Conservation (phyloP, 768 basidiomycete genomes). For the Leccinum truebloodii region DNA sequence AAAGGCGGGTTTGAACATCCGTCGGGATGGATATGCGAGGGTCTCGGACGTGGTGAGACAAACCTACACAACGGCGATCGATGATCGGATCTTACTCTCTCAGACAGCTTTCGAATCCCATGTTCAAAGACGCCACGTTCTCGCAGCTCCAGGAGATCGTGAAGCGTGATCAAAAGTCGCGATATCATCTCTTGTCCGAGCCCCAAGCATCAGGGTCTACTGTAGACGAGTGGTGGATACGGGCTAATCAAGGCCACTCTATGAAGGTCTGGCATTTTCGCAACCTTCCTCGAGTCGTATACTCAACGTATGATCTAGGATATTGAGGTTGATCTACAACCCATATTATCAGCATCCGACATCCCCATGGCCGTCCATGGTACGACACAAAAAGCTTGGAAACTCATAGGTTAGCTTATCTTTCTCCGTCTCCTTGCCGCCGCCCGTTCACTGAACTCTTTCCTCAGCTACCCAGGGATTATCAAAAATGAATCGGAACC, state of each 20-base stretch:
- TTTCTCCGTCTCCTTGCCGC: neutral
- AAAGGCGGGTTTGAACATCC: slow-evolving; percentile 71
- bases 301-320: slow-evolving; percentile 40
- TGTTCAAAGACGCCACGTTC: slow-evolving; percentile 61
- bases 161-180: slow-evolving; percentile 61
- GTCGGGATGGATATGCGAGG: slow-evolving; percentile 82
- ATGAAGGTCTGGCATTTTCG: slow-evolving; percentile 53
- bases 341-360: slow-evolving; percentile 56
- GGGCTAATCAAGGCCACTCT: slow-evolving; percentile 90
- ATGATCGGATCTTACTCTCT: slow-evolving; percentile 5
- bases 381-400: slow-evolving; percentile 70
- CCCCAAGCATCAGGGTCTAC: slow-evolving; percentile 34
- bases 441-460: neutral
- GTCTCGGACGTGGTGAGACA: slow-evolving; percentile 79
- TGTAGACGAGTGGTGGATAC: slow-evolving; percentile 73
- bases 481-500: slow-evolving; percentile 85
- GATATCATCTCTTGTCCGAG: slow-evolving; percentile 62
- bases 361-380: slow-evolving; percentile 87
- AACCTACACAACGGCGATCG: neutral
- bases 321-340: slow-evolving; percentile 66
- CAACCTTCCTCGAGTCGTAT: neutral
- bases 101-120: slow-evolving; percentile 66
- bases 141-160: slow-evolving; percentile 62
- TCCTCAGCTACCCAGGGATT: slow-evolving; percentile 64
- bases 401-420: slow-evolving; percentile 54